A percentile compares a stretch with the other conserved stretches of the same genome.
Conservation (phyloP, 306 rosid genomes). For the Aeschynomene evenia region DNA sequence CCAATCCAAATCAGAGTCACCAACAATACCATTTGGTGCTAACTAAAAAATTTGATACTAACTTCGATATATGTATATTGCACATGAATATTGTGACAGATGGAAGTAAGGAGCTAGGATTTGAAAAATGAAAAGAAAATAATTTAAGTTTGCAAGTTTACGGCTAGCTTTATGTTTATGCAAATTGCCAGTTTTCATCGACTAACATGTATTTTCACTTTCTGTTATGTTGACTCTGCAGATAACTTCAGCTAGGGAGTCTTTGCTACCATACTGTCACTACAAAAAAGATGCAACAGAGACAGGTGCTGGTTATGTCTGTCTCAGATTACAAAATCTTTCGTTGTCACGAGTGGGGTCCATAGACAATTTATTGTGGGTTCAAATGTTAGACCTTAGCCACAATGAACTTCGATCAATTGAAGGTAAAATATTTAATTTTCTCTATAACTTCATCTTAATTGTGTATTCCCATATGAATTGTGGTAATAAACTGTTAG, state of each 20-base stretch:
- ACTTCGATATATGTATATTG: neutral
- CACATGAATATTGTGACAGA: neutral
- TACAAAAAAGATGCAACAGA: slow-evolving; percentile 40
- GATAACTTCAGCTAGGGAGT: slow-evolving; percentile 64
- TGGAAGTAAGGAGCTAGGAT: neutral
- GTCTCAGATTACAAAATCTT: slow-evolving; percentile 64
- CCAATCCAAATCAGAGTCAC: neutral
- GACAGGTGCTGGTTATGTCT: slow-evolving; percentile 36
- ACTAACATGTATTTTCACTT: neutral
- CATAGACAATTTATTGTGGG: slow-evolving; percentile 66
- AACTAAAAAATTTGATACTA: neutral
- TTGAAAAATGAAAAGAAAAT: neutral
- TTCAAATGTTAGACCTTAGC: slow-evolving; percentile 86
- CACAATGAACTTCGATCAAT: slow-evolving; percentile 75
- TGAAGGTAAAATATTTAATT: slow-evolving; percentile 58
- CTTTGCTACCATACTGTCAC: slow-evolving; percentile 58
- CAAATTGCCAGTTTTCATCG: slow-evolving; percentile 20
- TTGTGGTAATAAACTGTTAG: neutral
- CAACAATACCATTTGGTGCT: neutral
- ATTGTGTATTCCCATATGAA: neutral
- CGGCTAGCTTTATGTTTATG: neutral
- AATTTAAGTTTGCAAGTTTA: neutral
- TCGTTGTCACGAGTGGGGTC: slow-evolving; percentile 76
- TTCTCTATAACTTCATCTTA: neutral
- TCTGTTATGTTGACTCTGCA: slow-evolving; percentile 39